Evolutionary conservation across 2,329 filamentous ascomycete genomes (phyloP).

Genomic region (Talaromyces marneffei): DNA sequence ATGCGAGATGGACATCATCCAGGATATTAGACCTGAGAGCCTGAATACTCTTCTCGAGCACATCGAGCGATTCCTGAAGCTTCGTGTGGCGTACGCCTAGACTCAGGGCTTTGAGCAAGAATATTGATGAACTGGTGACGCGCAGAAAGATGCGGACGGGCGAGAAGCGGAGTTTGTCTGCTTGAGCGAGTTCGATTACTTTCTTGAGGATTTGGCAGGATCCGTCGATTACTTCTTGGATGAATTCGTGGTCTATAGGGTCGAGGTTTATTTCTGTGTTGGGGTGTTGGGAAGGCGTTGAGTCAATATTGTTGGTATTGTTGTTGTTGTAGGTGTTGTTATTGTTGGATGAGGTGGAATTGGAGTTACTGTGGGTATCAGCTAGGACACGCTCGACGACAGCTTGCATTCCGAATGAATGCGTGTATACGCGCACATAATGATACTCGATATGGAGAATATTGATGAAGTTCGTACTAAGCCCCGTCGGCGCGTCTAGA

Average conservation of each 20-base stretch:
- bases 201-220: constrained; percentile 49
- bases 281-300: not conserved
- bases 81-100: constrained; percentile 47
- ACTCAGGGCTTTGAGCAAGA: constrained; percentile 48
- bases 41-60: constrained; percentile 45
- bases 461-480: constrained; percentile 35
- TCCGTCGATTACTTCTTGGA: constrained; percentile 52
- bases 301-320: not conserved
- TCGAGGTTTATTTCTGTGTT: constrained; percentile 31
- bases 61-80: constrained; percentile 44
- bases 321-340: not conserved
- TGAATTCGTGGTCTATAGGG: constrained; percentile 49
- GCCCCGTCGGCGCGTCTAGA: constrained; percentile 24
- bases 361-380: constrained; percentile 18
- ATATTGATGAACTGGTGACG: constrained; percentile 51
- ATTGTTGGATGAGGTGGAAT: constrained; percentile 16
- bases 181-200: constrained; percentile 45
- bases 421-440: constrained; percentile 41
- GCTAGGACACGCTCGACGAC: constrained; percentile 50
- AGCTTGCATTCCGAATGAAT: constrained; percentile 50
- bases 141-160: constrained; percentile 51
- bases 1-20: constrained; percentile 49
- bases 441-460: constrained; percentile 51
- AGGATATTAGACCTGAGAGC: constrained; percentile 45
- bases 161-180: constrained; percentile 44